phyloP scores from a whole-genome alignment of 495 filamentous ascomycete species.

The Penicillium dipodomyicola region DNA sequence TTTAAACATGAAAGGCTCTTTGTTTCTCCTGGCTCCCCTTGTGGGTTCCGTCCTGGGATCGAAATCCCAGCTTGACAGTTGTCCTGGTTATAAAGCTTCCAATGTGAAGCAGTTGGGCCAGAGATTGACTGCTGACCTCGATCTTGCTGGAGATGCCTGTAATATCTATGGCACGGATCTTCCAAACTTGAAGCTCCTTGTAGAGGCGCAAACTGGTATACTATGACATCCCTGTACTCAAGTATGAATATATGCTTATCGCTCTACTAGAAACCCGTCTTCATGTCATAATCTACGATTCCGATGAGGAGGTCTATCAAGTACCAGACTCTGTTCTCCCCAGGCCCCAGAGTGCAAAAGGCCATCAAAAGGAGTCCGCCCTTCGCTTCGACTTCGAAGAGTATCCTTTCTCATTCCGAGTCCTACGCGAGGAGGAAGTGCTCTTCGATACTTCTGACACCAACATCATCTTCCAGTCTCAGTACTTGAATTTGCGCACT shows the following conservation, averaged over 20 bases:
- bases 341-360: slow-evolving; percentile 45
- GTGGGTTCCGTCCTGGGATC: slow-evolving; percentile 34
- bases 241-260: neutral
- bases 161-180: slow-evolving; percentile 72
- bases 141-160: slow-evolving; percentile 64
- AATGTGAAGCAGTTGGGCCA: slow-evolving; percentile 54
- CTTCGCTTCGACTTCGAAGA: slow-evolving; percentile 64
- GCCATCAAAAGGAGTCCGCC: slow-evolving; percentile 26
- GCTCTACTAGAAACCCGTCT: slow-evolving; percentile 60
- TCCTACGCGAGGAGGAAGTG: slow-evolving; percentile 63
- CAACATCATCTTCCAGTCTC: slow-evolving; percentile 71
- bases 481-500: slow-evolving; percentile 72
- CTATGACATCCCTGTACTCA: slow-evolving; percentile 6
- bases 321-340: slow-evolving; percentile 70
- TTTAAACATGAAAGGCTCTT: slow-evolving; percentile 29
- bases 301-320: slow-evolving; percentile 71
- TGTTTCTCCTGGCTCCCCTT: slow-evolving; percentile 34
- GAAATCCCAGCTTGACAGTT: slow-evolving; percentile 31
- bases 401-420: slow-evolving; percentile 73
- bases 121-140: slow-evolving; percentile 57
- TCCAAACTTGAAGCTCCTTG: slow-evolving; percentile 60
- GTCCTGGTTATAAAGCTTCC: slow-evolving; percentile 70
- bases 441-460: slow-evolving; percentile 75
- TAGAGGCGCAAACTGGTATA: slow-evolving; percentile 74
- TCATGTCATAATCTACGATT: slow-evolving; percentile 80